phyloP scores from a whole-genome alignment of 306 rosid species.

The Echinosophora koreensis region DNA sequence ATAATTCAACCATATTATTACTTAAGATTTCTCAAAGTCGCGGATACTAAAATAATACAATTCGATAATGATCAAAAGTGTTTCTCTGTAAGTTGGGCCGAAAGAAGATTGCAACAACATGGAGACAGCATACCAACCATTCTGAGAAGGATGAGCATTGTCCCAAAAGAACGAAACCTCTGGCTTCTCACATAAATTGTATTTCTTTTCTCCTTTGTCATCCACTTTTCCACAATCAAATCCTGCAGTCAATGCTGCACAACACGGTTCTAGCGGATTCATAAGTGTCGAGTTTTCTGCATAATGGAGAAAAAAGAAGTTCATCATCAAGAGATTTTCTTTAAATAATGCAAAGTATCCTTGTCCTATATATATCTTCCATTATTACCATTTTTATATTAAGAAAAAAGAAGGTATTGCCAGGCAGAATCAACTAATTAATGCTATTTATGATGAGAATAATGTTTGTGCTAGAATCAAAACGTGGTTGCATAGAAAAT shows the following conservation, averaged over 20 bases:
- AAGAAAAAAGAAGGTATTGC: conserved; percentile 1
- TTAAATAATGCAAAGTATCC: background rate
- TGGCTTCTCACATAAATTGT: conserved; percentile 43
- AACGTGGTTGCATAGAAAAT: background rate
- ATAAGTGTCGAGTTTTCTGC: conserved; percentile 36
- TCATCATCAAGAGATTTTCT: background rate
- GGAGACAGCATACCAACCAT: conserved; percentile 38
- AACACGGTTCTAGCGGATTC: conserved; percentile 55
- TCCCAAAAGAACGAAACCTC: conserved; percentile 55
- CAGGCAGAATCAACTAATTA: background rate
- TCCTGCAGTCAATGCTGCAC: background rate
- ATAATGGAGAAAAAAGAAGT: background rate
- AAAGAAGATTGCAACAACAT: conserved; percentile 12
- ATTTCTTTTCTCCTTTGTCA: conserved; percentile 41
- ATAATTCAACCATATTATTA: too few species aligned
- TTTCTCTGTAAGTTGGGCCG: background rate
- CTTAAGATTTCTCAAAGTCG: too few species aligned
- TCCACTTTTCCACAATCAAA: conserved; percentile 43
- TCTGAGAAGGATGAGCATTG: conserved; percentile 51
- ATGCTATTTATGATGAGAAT: background rate
- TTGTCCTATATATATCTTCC: background rate
- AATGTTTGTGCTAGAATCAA: background rate
- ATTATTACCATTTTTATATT: background rate
- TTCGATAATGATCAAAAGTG: background rate
- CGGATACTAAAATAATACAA: background rate